Conservation (phyloP, 2,329 filamentous ascomycete genomes). For the Penicillium sp. region DNA sequence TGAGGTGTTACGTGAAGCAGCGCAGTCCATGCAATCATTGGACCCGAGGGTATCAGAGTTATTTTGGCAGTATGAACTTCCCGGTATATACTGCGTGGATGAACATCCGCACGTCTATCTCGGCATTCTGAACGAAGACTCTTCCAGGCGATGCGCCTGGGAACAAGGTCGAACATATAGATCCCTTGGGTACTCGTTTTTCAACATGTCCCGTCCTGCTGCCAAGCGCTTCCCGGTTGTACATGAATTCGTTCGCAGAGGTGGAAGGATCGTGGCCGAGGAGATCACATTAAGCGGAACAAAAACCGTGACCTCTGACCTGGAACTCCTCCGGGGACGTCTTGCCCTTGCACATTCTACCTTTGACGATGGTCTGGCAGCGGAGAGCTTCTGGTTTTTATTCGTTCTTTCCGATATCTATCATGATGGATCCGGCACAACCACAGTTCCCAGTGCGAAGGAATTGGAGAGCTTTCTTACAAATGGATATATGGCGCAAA, state of each 20-base stretch:
- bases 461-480: slow-evolving; percentile 30
- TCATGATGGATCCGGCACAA: slow-evolving; percentile 8
- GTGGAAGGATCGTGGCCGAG: slow-evolving; percentile 33
- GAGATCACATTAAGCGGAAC: slow-evolving; percentile 23
- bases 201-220: slow-evolving; percentile 39
- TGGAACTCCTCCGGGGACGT: slow-evolving; percentile 20
- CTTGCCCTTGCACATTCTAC: slow-evolving; percentile 20
- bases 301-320: slow-evolving; percentile 17
- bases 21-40: slow-evolving; percentile 25
- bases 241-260: slow-evolving; percentile 38
- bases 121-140: slow-evolving; percentile 60
- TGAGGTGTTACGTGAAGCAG: neutral
- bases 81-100: slow-evolving; percentile 15
- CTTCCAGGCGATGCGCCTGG: slow-evolving; percentile 57
- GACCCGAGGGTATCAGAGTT: slow-evolving; percentile 54
- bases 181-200: slow-evolving; percentile 54
- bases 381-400: slow-evolving; percentile 31
- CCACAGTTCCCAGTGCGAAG: slow-evolving; percentile 14
- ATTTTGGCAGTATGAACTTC: slow-evolving; percentile 43
- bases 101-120: slow-evolving; percentile 56
- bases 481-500: slow-evolving; percentile 30
- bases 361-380: slow-evolving; percentile 9
- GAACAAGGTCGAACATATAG: slow-evolving; percentile 51
- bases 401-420: slow-evolving; percentile 37
- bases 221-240: slow-evolving; percentile 21